These are phyloP conservation scores for Microthyrium microscopicum DNA, from an alignment of 2,329 filamentous ascomycete species.

Conservation along the genomic window DNA sequence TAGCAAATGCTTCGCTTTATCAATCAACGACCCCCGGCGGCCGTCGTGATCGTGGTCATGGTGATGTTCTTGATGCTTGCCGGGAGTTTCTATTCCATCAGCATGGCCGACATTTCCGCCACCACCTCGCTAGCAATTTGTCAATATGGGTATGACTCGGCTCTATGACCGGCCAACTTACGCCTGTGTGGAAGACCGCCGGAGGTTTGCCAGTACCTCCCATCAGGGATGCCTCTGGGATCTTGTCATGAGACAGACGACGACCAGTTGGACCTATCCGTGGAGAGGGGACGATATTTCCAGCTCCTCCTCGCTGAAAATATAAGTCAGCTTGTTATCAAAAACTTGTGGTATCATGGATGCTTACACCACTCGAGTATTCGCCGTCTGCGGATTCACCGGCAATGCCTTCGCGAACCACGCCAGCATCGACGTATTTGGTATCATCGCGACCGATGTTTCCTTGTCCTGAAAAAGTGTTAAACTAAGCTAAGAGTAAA, in stretches of 20 bases:
- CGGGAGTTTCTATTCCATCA: too few species aligned
- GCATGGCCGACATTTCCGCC: constrained; percentile 31
- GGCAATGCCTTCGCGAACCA: constrained; percentile 27
- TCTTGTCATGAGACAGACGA: constrained; percentile 21
- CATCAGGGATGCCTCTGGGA: constrained; percentile 27
- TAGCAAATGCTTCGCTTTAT: too few species aligned
- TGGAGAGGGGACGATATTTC: constrained; percentile 24
- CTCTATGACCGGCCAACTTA: constrained; percentile 12
- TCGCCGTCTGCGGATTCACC: constrained; percentile 21
- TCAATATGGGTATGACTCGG: not conserved
- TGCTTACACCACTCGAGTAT: constrained; percentile 19
- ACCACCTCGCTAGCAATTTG: constrained; percentile 23
- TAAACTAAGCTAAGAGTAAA: not conserved
- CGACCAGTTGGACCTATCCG: constrained; percentile 14
- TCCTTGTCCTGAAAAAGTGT: constrained; percentile 30
- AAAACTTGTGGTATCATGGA: not conserved
- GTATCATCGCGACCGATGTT: constrained; percentile 37
- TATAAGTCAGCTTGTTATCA: not conserved
- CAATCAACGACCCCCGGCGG: too few species aligned
- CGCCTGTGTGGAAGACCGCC: constrained; percentile 30
- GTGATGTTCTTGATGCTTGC: too few species aligned
- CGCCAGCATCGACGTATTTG: constrained; percentile 27
- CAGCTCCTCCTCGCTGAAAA: constrained; percentile 21
- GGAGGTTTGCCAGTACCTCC: constrained; percentile 17
- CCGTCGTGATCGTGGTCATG: too few species aligned